A percentile compares a stretch with the other conserved stretches of the same genome.
These are phyloP conservation scores for Neurospora intermedia DNA, from an alignment of 495 filamentous ascomycete genomes.

Conservation along the genomic window DNA sequence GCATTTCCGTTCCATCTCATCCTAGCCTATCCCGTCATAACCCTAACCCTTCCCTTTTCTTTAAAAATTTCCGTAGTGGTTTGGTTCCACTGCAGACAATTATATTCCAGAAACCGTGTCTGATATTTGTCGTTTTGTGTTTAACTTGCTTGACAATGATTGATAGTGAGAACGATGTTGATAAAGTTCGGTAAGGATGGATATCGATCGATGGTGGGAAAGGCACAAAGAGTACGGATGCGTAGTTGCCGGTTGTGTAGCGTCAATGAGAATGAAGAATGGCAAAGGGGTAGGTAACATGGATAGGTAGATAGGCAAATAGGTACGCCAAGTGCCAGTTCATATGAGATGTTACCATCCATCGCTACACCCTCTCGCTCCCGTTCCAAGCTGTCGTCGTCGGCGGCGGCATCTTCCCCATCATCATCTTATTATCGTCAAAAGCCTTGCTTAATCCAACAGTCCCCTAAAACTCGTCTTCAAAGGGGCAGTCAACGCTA, in stretches of 20 bases:
- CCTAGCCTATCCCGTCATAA: background rate
- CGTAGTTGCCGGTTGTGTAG: background rate
- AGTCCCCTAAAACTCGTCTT: slow-evolving; percentile 53
- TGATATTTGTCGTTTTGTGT: background rate
- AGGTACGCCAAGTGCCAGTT: background rate
- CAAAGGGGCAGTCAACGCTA: slow-evolving; percentile 90
- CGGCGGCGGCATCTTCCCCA: background rate
- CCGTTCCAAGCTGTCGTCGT: background rate
- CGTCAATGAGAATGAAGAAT: background rate
- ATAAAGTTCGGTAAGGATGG: background rate
- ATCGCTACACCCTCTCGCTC: background rate
- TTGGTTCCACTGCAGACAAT: background rate
- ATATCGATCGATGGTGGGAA: background rate
- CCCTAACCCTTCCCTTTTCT: background rate
- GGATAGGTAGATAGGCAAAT: background rate
- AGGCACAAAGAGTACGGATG: background rate
- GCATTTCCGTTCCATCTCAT: background rate
- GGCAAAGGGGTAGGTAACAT: background rate
- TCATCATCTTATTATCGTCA: background rate
- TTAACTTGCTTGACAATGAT: background rate
- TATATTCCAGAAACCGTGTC: background rate
- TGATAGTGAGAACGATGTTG: background rate
- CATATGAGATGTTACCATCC: background rate
- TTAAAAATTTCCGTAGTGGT: background rate
- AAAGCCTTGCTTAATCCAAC: background rate